Percentiles rank a stretch among this genome's conserved stretches.
Evolutionary conservation across 164 flowering plant genomes (phyloP).

Genomic region (Berberis thunbergii): DNA sequence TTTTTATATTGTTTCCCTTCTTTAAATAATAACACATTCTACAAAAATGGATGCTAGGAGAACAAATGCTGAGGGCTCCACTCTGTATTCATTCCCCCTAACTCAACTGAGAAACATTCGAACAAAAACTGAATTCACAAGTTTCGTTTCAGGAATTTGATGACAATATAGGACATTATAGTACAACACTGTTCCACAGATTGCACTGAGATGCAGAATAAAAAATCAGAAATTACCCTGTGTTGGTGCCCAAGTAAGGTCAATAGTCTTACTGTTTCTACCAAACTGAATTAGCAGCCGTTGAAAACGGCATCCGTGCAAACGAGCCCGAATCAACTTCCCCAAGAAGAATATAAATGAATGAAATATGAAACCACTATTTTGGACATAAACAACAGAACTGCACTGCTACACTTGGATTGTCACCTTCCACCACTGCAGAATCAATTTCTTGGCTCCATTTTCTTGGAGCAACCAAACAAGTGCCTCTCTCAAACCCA

Average conservation of each 20-base stretch:
- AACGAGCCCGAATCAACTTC: neutral
- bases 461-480: conserved; percentile 7
- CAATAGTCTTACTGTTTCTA: conserved; percentile 3
- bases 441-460: neutral
- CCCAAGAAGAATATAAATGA: neutral
- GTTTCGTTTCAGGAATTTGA: too few species aligned
- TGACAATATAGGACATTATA: neutral
- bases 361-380: neutral
- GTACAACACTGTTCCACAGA: neutral
- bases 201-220: conserved; percentile 11
- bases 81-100: too few species aligned
- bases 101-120: too few species aligned
- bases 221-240: conserved; percentile 40
- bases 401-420: neutral
- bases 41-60: too few species aligned
- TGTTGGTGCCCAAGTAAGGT: neutral
- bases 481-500: conserved; percentile 8
- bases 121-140: too few species aligned
- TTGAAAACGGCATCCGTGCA: conserved; percentile 5
- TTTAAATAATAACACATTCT: too few species aligned
- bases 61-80: too few species aligned
- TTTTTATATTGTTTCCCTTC: too few species aligned
- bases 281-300: conserved; percentile 1
- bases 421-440: neutral
- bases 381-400: neutral